Base-by-base conservation (phyloP, 495 filamentous ascomycete genomes). In the Penicillium tannophilum region DNA sequence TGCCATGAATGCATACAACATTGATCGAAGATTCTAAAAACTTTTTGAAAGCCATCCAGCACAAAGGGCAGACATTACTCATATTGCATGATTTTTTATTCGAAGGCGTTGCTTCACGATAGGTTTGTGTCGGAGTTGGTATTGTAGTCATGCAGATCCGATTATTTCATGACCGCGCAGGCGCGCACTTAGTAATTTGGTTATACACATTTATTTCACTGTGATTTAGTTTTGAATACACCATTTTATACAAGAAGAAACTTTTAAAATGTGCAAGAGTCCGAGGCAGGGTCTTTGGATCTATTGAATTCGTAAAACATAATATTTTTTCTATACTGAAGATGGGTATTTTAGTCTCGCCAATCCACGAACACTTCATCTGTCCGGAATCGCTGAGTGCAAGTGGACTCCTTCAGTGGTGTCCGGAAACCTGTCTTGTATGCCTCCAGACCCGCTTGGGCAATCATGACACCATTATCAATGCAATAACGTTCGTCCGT, bases 391-490 rank as follows among this genome's bases (percentile, higher is more conserved):
- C 94, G 82, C 72, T 98, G 95, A 19, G 95, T 98, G 74, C 89
- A 95, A 12, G 89, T 91, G 58, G 88, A 90, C 14, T 96, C 92
- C 63, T 89, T 86, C 12, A 98, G 65, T 3, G 80, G 76, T 16
- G 91, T 96, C 49, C 71, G 76, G 68, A 91, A 89, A 6, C 94
- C 94, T 0, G 85, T 90, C 72, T 83, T 76, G 66, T 88, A 96
- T 8, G 91, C 92, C 60, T 96, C 68, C 64, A 98, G 74, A 26
- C 94, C 94, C 10, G 94, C 94, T 76, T 98, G 94, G 12, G 94
- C 94, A 77, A 98, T 98, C 94, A 98, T 98, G 58, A 98, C 97
- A 44, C 94, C 95, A 68, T 98, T 98, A 76, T 98, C 95, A 61
- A 98, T 98, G 67, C 94, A 98, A 74, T 96, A 98, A 46, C 94